These are phyloP conservation scores for Sarocladium strictum DNA, from an alignment of 2,329 filamentous ascomycete genomes.

Conservation along the genomic window DNA sequence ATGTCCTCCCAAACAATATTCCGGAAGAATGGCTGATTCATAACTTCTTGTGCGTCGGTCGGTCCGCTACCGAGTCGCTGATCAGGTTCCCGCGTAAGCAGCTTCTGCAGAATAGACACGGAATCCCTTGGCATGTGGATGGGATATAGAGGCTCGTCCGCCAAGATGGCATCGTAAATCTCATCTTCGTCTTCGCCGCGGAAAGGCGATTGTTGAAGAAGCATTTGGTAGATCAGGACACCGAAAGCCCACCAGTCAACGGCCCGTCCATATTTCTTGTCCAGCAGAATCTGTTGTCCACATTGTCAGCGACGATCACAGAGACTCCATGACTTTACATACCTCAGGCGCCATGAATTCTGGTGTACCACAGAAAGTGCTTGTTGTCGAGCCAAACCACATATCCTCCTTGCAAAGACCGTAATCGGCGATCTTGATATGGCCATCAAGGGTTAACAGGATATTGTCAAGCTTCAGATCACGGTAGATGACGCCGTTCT, in stretches of 20 bases:
- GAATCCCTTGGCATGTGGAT: slow-evolving; percentile 99
- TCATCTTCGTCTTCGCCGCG: slow-evolving; percentile 98
- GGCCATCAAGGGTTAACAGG: slow-evolving; percentile 85
- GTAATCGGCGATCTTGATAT: slow-evolving; percentile 98
- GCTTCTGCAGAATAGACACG: slow-evolving; percentile 94
- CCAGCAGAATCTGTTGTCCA: slow-evolving; percentile 72
- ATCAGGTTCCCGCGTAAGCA: slow-evolving; percentile 91
- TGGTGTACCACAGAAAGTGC: slow-evolving; percentile 98
- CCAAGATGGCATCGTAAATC: slow-evolving; percentile 97
- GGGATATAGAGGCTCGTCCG: slow-evolving; percentile 94
- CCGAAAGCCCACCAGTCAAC: slow-evolving; percentile 99
- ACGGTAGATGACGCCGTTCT: slow-evolving; percentile 98
- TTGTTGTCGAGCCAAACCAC: slow-evolving; percentile 97
- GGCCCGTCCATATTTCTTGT: slow-evolving; percentile 96
- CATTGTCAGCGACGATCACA: not conserved
- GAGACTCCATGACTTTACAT: slow-evolving; percentile 22
- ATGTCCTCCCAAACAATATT: slow-evolving; percentile 99
- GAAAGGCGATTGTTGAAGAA: slow-evolving; percentile 97
- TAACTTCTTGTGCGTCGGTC: slow-evolving; percentile 96
- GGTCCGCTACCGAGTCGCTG: slow-evolving; percentile 88
- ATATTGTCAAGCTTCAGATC: slow-evolving; percentile 94
- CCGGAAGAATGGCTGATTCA: slow-evolving; percentile 97
- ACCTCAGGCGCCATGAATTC: slow-evolving; percentile 99
- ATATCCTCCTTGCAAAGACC: slow-evolving; percentile 99
- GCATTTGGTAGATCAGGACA: slow-evolving; percentile 98